phyloP scores from a whole-genome alignment of 768 basidiomycete species.

The Lentinula aciculospora region DNA sequence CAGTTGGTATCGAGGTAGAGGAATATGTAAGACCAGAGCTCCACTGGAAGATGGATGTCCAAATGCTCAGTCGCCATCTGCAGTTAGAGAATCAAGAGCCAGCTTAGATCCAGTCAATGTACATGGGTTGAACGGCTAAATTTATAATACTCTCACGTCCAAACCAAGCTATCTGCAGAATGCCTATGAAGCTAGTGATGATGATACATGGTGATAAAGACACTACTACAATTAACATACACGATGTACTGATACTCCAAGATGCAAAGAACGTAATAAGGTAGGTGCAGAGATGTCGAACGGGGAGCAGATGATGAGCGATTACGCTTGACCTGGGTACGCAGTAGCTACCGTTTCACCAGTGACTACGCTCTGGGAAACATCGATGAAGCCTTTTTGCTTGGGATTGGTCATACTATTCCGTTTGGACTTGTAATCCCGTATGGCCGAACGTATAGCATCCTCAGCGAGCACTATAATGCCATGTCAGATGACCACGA shows the following conservation, averaged over 20 bases:
- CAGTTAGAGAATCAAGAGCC: background rate
- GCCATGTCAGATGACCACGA: constrained; percentile 6
- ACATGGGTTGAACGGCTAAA: too few species aligned
- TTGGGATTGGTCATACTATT: constrained; percentile 41
- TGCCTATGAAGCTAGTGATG: background rate
- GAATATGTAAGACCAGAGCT: constrained; percentile 4
- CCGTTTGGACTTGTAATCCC: constrained; percentile 90
- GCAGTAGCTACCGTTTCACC: constrained; percentile 51
- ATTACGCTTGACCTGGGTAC: constrained; percentile 34
- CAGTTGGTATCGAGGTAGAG: background rate
- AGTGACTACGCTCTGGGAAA: constrained; percentile 49
- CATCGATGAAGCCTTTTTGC: constrained; percentile 65
- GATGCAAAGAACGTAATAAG: background rate
- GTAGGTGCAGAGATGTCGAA: background rate
- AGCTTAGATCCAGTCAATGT: background rate
- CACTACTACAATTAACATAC: background rate
- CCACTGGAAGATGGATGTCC: background rate
- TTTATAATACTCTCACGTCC: background rate
- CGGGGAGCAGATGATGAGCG: constrained; percentile 10
- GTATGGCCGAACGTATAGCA: constrained; percentile 97
- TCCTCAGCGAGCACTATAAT: constrained; percentile 90
- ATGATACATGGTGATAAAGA: background rate
- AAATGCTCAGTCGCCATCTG: background rate
- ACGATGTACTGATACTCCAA: background rate
- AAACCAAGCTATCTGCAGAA: background rate